These are phyloP conservation scores for Aspergillus bertholletiae DNA, from an alignment of 495 filamentous ascomycete species.

Conservation along the genomic window DNA sequence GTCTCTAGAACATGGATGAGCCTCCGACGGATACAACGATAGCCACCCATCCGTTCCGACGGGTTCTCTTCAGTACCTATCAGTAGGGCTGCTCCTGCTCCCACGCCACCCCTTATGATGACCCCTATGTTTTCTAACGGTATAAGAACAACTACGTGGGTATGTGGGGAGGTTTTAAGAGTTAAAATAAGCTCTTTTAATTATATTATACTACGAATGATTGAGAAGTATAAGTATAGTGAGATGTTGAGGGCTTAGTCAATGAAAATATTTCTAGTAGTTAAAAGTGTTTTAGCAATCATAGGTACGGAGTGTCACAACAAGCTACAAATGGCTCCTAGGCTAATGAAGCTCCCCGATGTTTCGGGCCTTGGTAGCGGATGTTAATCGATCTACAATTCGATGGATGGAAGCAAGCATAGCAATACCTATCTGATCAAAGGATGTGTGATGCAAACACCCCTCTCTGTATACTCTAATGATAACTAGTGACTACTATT, in stretches of 20 bases:
- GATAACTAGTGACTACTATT: neutral
- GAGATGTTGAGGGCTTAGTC: too few relatives aligned
- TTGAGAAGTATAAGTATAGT: too few relatives aligned
- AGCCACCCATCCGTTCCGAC: neutral
- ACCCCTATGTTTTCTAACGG: too few relatives aligned
- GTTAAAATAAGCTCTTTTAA: too few relatives aligned
- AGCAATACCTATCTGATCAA: slow-evolving; percentile 58
- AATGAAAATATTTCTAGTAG: too few relatives aligned
- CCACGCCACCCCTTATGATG: too few relatives aligned
- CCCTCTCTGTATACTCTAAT: neutral
- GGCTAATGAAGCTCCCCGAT: neutral
- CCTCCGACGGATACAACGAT: neutral
- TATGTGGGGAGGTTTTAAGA: too few relatives aligned
- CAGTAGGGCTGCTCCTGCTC: neutral
- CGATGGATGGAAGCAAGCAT: slow-evolving; percentile 63
- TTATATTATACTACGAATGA: too few relatives aligned
- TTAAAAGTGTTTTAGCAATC: too few relatives aligned
- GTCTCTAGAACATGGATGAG: too few relatives aligned
- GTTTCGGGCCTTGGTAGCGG: neutral
- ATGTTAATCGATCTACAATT: slow-evolving; percentile 65
- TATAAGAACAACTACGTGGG: too few relatives aligned
- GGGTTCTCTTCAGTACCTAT: neutral
- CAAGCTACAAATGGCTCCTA: neutral
- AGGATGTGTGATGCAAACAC: neutral
- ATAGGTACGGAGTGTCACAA: too few relatives aligned